Conservation (phyloP, 768 basidiomycete genomes). For the Rhodotorula taiwanensis region DNA sequence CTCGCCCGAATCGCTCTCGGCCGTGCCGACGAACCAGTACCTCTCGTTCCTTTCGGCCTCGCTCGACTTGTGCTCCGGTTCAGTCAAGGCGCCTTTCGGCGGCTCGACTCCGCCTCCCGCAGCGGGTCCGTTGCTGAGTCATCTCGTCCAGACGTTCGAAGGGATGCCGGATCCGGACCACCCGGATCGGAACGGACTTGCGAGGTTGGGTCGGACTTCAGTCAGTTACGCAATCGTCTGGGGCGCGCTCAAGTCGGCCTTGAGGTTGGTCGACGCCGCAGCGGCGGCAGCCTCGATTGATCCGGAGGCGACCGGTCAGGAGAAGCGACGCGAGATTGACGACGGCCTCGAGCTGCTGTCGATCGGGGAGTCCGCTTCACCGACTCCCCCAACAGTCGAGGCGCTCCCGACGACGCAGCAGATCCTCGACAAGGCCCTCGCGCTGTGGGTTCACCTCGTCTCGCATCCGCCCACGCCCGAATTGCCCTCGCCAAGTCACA, state of each 20-base stretch:
- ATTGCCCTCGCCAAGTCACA: neutral
- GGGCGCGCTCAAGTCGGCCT: conserved; percentile 9
- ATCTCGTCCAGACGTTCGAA: conserved; percentile 18
- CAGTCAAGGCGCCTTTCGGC: neutral
- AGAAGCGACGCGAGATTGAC: no score
- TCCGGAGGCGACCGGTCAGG: no score
- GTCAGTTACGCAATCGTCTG: conserved; percentile 22
- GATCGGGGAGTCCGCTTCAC: neutral
- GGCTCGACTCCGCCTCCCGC: neutral
- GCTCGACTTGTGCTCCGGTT: neutral
- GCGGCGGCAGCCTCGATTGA: neutral
- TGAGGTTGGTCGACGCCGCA: neutral
- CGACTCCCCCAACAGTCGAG: no score
- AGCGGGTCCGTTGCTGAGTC: neutral
- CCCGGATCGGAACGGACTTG: neutral
- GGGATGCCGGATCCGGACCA: conserved; percentile 4
- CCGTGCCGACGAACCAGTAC: conserved; percentile 23
- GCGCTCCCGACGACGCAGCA: neutral
- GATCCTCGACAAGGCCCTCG: conserved; percentile 7
- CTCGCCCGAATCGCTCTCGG: conserved; percentile 7
- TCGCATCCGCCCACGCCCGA: neutral
- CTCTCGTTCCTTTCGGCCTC: conserved; percentile 24
- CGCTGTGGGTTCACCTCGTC: conserved; percentile 1
- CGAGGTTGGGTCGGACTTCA: conserved; percentile 2
- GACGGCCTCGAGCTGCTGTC: neutral